These are phyloP conservation scores for Fusarium falciforme DNA, from an alignment of 2,329 filamentous ascomycete species.

Conservation along the genomic window DNA sequence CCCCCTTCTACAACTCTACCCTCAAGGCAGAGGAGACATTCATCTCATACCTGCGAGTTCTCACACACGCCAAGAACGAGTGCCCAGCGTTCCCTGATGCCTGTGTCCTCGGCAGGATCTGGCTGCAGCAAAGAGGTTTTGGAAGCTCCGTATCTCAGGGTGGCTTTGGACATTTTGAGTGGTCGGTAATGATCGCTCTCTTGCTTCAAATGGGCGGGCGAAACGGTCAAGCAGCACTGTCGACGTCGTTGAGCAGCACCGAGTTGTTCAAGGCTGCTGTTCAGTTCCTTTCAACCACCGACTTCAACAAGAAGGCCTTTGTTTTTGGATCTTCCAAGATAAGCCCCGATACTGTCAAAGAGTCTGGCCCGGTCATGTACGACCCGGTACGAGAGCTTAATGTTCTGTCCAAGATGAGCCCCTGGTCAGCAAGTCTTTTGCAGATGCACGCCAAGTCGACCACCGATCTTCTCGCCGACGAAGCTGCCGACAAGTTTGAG, in stretches of 20 bases:
- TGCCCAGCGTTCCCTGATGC: constrained; percentile 83
- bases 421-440: constrained; percentile 82
- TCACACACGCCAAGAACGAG: constrained; percentile 76
- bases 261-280: constrained; percentile 94
- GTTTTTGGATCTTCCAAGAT: constrained; percentile 55
- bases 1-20: constrained; percentile 90
- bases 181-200: constrained; percentile 82
- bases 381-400: constrained; percentile 82
- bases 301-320: constrained; percentile 76
- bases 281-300: constrained; percentile 83
- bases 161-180: constrained; percentile 95
- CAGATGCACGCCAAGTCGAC: constrained; percentile 81
- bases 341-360: constrained; percentile 52
- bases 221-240: constrained; percentile 77
- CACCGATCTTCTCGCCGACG: constrained; percentile 79
- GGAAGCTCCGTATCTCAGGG: constrained; percentile 75
- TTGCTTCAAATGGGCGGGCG: constrained; percentile 82
- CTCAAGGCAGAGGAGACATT: constrained; percentile 82
- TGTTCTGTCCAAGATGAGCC: constrained; percentile 88
- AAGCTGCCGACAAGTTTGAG: constrained; percentile 82
- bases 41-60: constrained; percentile 78
- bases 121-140: constrained; percentile 90
- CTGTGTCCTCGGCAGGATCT: constrained; percentile 86
- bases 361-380: constrained; percentile 76
- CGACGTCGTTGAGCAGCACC: constrained; percentile 85